Evolutionary conservation across 2,329 filamentous ascomycete genomes (phyloP).

Genomic region (Ophiobolus disseminans): DNA sequence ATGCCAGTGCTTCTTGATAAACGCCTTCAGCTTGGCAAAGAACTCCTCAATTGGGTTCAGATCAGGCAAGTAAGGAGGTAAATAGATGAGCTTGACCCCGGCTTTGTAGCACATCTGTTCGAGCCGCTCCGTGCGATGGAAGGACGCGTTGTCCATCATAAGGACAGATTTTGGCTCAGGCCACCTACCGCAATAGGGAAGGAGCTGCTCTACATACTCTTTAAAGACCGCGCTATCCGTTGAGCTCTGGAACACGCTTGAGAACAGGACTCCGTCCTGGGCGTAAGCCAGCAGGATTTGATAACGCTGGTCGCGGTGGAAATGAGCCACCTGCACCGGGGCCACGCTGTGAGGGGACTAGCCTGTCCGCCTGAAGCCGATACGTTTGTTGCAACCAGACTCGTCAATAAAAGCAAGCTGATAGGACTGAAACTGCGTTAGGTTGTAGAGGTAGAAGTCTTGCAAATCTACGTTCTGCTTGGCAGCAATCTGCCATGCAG

Average conservation of each 20-base stretch:
- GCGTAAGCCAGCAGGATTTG: conserved; percentile 18
- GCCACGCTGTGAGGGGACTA: too few species aligned
- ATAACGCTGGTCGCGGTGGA: conserved; percentile 7
- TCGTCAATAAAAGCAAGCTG: too few species aligned
- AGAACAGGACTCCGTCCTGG: conserved; percentile 19
- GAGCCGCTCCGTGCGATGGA: conserved; percentile 38
- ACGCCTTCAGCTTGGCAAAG: conserved; percentile 48
- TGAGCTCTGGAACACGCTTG: conserved; percentile 15
- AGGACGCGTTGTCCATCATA: conserved; percentile 15
- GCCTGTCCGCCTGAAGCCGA: too few species aligned
- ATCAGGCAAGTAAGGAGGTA: conserved; percentile 48
- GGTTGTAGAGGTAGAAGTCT: too few species aligned
- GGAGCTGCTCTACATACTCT: conserved; percentile 38
- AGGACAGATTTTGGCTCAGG: conserved; percentile 47
- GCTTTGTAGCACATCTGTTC: conserved; percentile 38
- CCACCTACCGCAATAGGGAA: conserved; percentile 40
- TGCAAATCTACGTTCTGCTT: background rate
- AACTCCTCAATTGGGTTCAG: conserved; percentile 49
- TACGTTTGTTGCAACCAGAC: too few species aligned
- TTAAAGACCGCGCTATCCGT: conserved; percentile 21
- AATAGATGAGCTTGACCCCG: conserved; percentile 44
- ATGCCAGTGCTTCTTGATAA: conserved; percentile 39
- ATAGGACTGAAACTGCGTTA: too few species aligned
- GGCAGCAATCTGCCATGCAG: conserved; percentile 24
- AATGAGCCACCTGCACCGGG: conserved; percentile 21